A percentile compares a stretch with the other conserved stretches of the same genome.
Evolutionary conservation across 2,329 filamentous ascomycete species (phyloP).

Genomic region (Monilinia laxa): DNA sequence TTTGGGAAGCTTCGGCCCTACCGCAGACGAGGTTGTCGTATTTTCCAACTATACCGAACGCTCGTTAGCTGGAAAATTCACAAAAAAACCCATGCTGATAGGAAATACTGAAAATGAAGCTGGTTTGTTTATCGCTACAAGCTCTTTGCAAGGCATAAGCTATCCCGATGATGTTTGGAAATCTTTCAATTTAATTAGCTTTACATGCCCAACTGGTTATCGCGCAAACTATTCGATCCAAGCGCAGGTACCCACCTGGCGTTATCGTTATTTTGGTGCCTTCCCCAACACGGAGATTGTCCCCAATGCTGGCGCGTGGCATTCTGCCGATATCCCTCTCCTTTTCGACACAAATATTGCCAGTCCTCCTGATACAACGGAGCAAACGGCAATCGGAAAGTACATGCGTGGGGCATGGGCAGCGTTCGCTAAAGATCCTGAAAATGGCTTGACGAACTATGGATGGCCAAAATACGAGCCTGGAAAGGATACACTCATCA

Average conservation of each 20-base stretch:
- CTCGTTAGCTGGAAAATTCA: conserved; percentile 26
- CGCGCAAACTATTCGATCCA: conserved; percentile 35
- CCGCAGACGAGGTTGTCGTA: conserved; percentile 35
- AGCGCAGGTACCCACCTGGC: conserved; percentile 41
- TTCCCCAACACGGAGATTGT: conserved; percentile 41
- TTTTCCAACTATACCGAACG: conserved; percentile 37
- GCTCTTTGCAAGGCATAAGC: conserved; percentile 29
- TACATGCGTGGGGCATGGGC: conserved; percentile 45
- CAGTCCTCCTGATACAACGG: conserved; percentile 30
- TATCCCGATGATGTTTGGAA: conserved; percentile 36
- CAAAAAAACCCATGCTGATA: conserved; percentile 37
- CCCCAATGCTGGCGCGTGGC: conserved; percentile 41
- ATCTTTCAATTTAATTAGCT: conserved; percentile 37
- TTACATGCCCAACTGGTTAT: conserved; percentile 41
- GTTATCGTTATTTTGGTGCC: conserved; percentile 43
- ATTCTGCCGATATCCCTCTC: conserved; percentile 40
- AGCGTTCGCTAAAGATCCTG: conserved; percentile 44
- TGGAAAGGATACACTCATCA: conserved; percentile 21
- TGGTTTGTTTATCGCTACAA: conserved; percentile 37
- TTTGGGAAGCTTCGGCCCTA: conserved; percentile 35
- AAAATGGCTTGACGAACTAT: conserved; percentile 39
- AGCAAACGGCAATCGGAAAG: conserved; percentile 36
- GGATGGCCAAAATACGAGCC: conserved; percentile 28
- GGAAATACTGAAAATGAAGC: conserved; percentile 42
- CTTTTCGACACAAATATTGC: conserved; percentile 37